Base-by-base conservation (phyloP, 2,329 filamentous ascomycete species). In the Pseudogymnoascus sp. region DNA sequence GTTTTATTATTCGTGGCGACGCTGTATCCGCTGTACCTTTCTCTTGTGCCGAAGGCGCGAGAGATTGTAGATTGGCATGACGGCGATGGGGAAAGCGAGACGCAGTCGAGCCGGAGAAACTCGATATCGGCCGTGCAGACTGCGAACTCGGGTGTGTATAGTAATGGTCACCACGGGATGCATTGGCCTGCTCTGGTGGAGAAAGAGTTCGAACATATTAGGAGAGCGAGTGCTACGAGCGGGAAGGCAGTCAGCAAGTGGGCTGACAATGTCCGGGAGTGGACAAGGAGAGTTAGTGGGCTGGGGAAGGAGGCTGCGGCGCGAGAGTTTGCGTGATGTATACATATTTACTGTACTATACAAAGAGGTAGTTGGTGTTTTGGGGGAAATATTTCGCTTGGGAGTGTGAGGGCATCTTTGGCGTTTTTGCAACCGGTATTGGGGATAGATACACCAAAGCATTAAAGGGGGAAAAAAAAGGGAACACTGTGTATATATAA, bases 21-120 rank as follows among this genome's bases (percentile, higher is more conserved):
- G 0, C 6, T 70, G 3, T 72, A 67, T 42, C 70, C 71, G 0
- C 1, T 69, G 0, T 73, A 71, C 60, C 61, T 73, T 0, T 70
- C 67, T 58, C n/a, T 67, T 0, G 61, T 67, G 0, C 52, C 64
- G 0, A 58, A 58, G 5, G 70, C 66, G 3, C 65, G 67, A 45
- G 59, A 63, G 15, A 67, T 68, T 36, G 68, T 71, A 25, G 67
- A 71, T 64, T 59, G 58, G 48, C n/a, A 33, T 55, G 48, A 33
- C 29, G 48, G 29, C 9, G 48, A 21, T 4, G 48, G 0, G 8
- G 48, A 33, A 55, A 55, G 29, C 5, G 48, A 55, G 48, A 35
- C 29, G n/a, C 29, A 29, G 48, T 13, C 8, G 29, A 55, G 48
- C 48, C 29, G 10, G 29, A 7, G 29, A 10, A 29, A 55, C 29